Evolutionary conservation across 106 monocot genomes (phyloP).

Genomic region (Phalaenopsis equestris): DNA sequence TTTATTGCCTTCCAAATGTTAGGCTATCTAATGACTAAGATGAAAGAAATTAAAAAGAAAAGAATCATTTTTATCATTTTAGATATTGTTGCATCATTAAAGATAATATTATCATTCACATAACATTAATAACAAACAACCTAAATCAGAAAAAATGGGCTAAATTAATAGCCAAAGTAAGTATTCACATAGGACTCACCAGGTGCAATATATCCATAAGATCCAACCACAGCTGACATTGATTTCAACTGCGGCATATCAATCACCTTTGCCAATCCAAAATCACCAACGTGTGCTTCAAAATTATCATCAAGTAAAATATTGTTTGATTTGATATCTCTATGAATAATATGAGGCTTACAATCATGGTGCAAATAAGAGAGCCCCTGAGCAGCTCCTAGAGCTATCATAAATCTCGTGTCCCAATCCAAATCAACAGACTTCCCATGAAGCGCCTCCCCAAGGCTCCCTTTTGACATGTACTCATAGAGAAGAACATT

Average conservation of each 20-base stretch:
- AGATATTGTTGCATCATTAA: neutral
- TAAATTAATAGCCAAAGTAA: neutral
- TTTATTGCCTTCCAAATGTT: too few species aligned
- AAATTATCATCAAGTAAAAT: conserved; percentile 87
- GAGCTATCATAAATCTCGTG: conserved; percentile 66
- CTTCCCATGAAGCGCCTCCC: conserved; percentile 68
- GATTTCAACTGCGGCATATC: conserved; percentile 86
- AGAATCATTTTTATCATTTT: neutral
- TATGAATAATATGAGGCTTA: conserved; percentile 83
- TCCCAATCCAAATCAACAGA: conserved; percentile 55
- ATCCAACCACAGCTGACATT: conserved; percentile 96
- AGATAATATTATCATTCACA: neutral
- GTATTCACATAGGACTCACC: conserved; percentile 31
- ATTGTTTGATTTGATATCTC: conserved; percentile 97
- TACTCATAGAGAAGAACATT: conserved; percentile 90
- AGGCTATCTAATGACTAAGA: too few species aligned
- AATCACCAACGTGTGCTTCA: conserved; percentile 97
- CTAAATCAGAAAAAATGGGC: neutral
- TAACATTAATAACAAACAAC: neutral
- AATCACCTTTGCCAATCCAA: conserved; percentile 90
- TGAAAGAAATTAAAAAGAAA: too few species aligned
- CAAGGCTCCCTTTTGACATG: conserved; percentile 88
- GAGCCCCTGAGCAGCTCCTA: conserved; percentile 90
- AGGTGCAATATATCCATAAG: conserved; percentile 97
- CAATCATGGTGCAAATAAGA: conserved; percentile 94